Conservation (phyloP, 2,329 filamentous ascomycete species). For the Diaporthe ilicicola region DNA sequence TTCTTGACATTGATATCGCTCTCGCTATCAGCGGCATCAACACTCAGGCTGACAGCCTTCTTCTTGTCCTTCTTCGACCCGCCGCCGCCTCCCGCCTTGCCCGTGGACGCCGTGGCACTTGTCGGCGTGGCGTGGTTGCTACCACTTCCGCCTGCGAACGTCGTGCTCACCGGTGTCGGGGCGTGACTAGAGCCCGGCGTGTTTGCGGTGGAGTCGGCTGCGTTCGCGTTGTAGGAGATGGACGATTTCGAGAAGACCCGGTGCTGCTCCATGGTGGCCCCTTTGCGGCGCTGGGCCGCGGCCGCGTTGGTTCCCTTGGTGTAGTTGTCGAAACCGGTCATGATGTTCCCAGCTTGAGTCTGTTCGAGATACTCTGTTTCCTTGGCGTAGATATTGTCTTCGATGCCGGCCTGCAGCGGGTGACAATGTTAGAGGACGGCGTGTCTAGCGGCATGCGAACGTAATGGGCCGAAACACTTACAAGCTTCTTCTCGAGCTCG, state of each 20-base stretch:
- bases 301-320: slow-evolving; percentile 82
- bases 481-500: slow-evolving; percentile 52
- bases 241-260: slow-evolving; percentile 76
- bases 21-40: slow-evolving; percentile 61
- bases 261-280: slow-evolving; percentile 72
- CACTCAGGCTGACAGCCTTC: slow-evolving; percentile 48
- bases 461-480: slow-evolving; percentile 30
- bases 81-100: slow-evolving; percentile 39
- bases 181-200: slow-evolving; percentile 52
- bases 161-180: slow-evolving; percentile 64
- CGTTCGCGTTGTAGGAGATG: slow-evolving; percentile 64
- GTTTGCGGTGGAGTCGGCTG: slow-evolving; percentile 27
- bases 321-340: slow-evolving; percentile 97
- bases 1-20: slow-evolving; percentile 63
- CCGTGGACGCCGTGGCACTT: slow-evolving; percentile 53
- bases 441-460: too few species aligned
- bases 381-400: slow-evolving; percentile 84
- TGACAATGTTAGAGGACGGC: not conserved
- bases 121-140: slow-evolving; percentile 66
- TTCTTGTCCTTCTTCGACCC: slow-evolving; percentile 60
- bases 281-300: slow-evolving; percentile 70
- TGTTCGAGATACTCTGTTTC: slow-evolving; percentile 92
- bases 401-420: slow-evolving; percentile 47
- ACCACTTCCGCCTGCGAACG: slow-evolving; percentile 51
- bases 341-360: slow-evolving; percentile 90